These are phyloP conservation scores for Solanum clarkiae DNA, from an alignment of 257 asterid species.

Conservation along the genomic window DNA sequence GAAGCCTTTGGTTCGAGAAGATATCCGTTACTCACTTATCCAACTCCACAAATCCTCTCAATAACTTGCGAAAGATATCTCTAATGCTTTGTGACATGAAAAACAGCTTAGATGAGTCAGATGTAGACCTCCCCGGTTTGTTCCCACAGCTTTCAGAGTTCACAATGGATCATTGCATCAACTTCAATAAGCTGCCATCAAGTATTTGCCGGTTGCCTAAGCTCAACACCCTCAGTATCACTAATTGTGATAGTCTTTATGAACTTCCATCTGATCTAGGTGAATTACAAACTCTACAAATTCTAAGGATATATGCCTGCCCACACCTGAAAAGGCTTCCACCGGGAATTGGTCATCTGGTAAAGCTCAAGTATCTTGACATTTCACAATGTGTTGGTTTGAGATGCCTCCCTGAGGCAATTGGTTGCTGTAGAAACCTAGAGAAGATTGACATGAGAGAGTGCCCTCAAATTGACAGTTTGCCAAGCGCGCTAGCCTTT, in stretches of 20 bases:
- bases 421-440: conserved; percentile 49
- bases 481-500: conserved; percentile 39
- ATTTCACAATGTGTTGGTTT: conserved; percentile 64
- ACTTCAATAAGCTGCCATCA: conserved; percentile 45
- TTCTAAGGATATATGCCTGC: conserved; percentile 63
- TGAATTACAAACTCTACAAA: conserved; percentile 29
- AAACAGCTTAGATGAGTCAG: conserved; percentile 29
- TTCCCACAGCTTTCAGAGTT: conserved; percentile 81
- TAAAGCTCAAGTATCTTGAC: conserved; percentile 48
- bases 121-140: conserved; percentile 35
- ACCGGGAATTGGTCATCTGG: conserved; percentile 30
- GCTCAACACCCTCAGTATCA: conserved; percentile 60
- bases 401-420: conserved; percentile 56
- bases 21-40: conserved; percentile 51
- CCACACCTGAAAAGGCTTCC: conserved; percentile 63
- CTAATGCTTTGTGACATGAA: conserved; percentile 58
- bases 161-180: conserved; percentile 83
- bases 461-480: conserved; percentile 40
- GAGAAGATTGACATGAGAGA: conserved; percentile 93
- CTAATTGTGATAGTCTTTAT: conserved; percentile 64
- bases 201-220: conserved; percentile 50
- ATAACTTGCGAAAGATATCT: conserved; percentile 48
- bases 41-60: conserved; percentile 45
- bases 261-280: conserved; percentile 58
- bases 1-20: conserved; percentile 89